These are phyloP conservation scores for Bombardia bombarda DNA, from an alignment of 495 filamentous ascomycete genomes.

Conservation along the genomic window DNA sequence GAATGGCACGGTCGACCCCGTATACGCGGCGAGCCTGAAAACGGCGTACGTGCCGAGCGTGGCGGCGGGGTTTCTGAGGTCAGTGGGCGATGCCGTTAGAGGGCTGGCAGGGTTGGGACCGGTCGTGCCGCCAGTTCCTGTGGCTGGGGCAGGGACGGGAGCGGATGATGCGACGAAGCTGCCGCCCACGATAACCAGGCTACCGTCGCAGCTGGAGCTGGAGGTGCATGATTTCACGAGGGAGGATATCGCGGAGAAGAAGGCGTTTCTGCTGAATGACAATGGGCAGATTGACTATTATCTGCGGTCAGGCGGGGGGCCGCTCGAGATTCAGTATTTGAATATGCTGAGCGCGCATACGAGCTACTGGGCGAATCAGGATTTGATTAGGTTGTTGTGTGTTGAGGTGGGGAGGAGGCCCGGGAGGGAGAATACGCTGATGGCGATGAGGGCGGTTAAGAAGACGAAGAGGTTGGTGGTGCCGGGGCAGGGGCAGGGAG, in stretches of 20 bases:
- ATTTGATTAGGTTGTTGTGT: conserved; percentile 82
- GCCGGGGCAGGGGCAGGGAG: too few species aligned
- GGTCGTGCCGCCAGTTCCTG: conserved; percentile 9
- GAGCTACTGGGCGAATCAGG: conserved; percentile 80
- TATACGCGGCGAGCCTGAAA: conserved; percentile 69
- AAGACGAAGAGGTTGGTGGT: conserved; percentile 25
- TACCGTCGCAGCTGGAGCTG: conserved; percentile 87
- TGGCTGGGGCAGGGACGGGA: conserved; percentile 4
- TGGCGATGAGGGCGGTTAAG: conserved; percentile 70
- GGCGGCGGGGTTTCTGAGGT: conserved; percentile 56
- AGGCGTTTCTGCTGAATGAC: conserved; percentile 82
- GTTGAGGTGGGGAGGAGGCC: conserved; percentile 73
- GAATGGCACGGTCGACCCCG: conserved; percentile 78
- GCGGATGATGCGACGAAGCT: conserved; percentile 10
- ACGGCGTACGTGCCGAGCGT: conserved; percentile 69
- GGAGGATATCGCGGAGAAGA: conserved; percentile 87
- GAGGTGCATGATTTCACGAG: conserved; percentile 92
- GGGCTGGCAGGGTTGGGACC: conserved; percentile 26
- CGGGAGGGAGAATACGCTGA: conserved; percentile 59
- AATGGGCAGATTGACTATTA: conserved; percentile 93
- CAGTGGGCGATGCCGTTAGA: conserved; percentile 56
- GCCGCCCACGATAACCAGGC: conserved; percentile 42
- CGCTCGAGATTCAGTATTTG: conserved; percentile 88
- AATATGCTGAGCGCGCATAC: conserved; percentile 98
- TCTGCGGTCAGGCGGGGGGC: conserved; percentile 67